Conservation (phyloP, 2,329 filamentous ascomycete species). For the Cryphonectria japonica region DNA sequence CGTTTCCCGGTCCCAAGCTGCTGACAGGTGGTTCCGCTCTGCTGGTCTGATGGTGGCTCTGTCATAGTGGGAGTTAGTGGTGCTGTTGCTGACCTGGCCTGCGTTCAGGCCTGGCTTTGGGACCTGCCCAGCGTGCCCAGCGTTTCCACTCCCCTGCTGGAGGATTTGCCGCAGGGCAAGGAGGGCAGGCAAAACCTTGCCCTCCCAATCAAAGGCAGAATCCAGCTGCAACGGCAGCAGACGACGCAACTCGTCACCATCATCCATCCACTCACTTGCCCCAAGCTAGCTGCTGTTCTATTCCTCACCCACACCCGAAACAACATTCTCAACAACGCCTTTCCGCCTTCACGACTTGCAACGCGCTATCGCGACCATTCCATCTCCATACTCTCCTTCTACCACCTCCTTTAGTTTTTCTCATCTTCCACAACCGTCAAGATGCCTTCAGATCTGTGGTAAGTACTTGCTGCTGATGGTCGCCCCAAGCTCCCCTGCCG, state of each 20-base stretch:
- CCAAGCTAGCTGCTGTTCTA: slow-evolving; percentile 28
- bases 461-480: slow-evolving; percentile 52
- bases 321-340: slow-evolving; percentile 21
- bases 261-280: slow-evolving; percentile 22
- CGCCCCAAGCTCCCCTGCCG: slow-evolving; percentile 32
- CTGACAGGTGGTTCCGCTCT: slow-evolving; percentile 8
- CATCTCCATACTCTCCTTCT: slow-evolving; percentile 20
- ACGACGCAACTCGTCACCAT: slow-evolving; percentile 29
- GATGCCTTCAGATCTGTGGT: slow-evolving; percentile 85
- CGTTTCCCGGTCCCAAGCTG: slow-evolving; percentile 9
- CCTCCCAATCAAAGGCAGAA: slow-evolving; percentile 42
- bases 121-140: not conserved
- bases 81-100: not conserved
- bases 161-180: not conserved
- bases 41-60: not conserved
- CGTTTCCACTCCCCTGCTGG: not conserved
- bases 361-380: slow-evolving; percentile 22
- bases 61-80: not conserved
- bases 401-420: slow-evolving; percentile 30
- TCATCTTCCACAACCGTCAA: slow-evolving; percentile 46
- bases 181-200: slow-evolving; percentile 46
- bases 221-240: slow-evolving; percentile 41
- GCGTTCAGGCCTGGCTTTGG: not conserved
- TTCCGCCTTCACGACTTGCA: slow-evolving; percentile 15
- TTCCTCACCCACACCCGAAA: slow-evolving; percentile 14